Conservation (phyloP, 202 grass and related monocot genomes). For the Panicum hallii region DNA sequence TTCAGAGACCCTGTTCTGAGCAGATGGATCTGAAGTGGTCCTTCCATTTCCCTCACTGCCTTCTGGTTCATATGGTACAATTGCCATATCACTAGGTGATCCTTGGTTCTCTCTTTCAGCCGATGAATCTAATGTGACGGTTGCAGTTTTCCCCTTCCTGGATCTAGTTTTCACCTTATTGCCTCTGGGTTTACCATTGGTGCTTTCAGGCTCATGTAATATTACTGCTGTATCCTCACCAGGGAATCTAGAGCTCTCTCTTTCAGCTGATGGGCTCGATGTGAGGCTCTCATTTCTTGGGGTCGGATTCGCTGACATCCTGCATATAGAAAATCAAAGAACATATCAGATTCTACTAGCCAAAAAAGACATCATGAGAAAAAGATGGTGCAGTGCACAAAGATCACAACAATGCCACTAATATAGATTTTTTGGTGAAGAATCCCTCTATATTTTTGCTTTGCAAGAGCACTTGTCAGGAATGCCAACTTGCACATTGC, state of each 20-base stretch:
- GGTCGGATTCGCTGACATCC: constrained; percentile 29
- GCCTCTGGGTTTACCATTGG: constrained; percentile 37
- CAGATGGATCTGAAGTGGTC: constrained; percentile 35
- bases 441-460: background rate
- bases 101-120: constrained; percentile 35
- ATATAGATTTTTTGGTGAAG: background rate
- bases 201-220: constrained; percentile 37
- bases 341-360: constrained; percentile 17
- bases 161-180: constrained; percentile 51
- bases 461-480: background rate
- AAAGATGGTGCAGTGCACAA: background rate
- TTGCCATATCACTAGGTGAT: constrained; percentile 30
- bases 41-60: constrained; percentile 37
- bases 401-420: background rate
- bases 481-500: constrained; percentile 5
- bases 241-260: constrained; percentile 19
- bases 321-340: constrained; percentile 37
- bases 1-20: constrained; percentile 14
- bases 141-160: constrained; percentile 34
- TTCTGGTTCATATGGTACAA: constrained; percentile 31
- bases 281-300: constrained; percentile 38
- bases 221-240: constrained; percentile 7
- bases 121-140: constrained; percentile 19
- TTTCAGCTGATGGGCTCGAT: constrained; percentile 42
- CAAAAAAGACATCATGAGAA: constrained; percentile 31